These are phyloP conservation scores for Prinsepia uniflora DNA, from an alignment of 306 rosid species.

Conservation along the genomic window DNA sequence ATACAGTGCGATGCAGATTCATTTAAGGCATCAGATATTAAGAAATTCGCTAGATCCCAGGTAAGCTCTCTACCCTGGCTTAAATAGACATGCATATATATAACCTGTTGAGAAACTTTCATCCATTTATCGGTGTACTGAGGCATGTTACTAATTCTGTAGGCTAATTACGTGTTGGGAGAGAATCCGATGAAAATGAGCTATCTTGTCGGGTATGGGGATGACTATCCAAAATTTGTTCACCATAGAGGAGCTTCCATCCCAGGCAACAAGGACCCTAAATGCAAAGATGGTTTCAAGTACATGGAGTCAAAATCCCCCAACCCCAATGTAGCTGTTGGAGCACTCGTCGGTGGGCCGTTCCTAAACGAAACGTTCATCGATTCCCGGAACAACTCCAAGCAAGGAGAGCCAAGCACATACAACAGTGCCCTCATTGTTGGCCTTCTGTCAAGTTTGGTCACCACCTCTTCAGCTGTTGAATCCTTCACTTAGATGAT, in stretches of 20 bases:
- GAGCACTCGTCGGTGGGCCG: slow-evolving; percentile 97
- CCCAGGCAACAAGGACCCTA: slow-evolving; percentile 49
- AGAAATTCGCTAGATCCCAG: slow-evolving; percentile 78
- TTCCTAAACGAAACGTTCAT: slow-evolving; percentile 67
- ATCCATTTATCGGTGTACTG: too few relatives aligned
- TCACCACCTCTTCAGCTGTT: slow-evolving; percentile 77
- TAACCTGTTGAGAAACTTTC: neutral
- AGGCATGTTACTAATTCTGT: slow-evolving; percentile 15
- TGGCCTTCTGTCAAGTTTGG: slow-evolving; percentile 87
- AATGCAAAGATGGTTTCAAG: slow-evolving; percentile 72
- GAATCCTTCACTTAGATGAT: slow-evolving; percentile 54
- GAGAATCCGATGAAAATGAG: slow-evolving; percentile 77
- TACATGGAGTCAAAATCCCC: slow-evolving; percentile 64
- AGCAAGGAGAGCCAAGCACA: slow-evolving; percentile 90
- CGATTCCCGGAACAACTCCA: slow-evolving; percentile 75
- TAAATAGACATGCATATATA: neutral
- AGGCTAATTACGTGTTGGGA: slow-evolving; percentile 94
- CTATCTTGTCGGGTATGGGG: slow-evolving; percentile 87
- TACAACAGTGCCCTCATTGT: slow-evolving; percentile 83
- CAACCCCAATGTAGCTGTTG: slow-evolving; percentile 82
- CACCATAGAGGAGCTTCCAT: slow-evolving; percentile 99
- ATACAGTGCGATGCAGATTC: slow-evolving; percentile 54
- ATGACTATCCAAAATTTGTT: slow-evolving; percentile 69
- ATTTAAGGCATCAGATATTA: slow-evolving; percentile 62
- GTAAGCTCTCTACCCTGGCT: slow-evolving; percentile 30